phyloP scores from a whole-genome alignment of 1,284 basidiomycete species.

The Fomitopsis schrenkii region DNA sequence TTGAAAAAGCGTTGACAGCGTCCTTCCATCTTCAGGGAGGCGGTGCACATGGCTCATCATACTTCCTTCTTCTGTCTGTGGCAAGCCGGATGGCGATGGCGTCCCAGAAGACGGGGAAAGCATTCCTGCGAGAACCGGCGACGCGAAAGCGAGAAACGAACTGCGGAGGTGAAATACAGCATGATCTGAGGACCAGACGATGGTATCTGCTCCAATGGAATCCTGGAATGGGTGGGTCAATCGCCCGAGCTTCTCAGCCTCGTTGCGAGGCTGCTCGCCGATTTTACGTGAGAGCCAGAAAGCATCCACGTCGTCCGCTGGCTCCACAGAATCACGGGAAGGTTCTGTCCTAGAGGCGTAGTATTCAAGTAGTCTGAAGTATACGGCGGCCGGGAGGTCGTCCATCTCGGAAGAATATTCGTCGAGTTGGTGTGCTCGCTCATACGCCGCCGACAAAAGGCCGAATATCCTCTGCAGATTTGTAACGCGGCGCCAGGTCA shows the following conservation, averaged over 20 bases:
- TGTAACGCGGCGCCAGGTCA: neutral
- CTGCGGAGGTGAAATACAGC: neutral
- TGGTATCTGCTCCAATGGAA: neutral
- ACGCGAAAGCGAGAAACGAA: neutral
- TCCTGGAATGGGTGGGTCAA: neutral
- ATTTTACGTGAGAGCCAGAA: too few species aligned
- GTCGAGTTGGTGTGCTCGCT: neutral
- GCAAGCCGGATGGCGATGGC: neutral
- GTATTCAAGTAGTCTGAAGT: neutral
- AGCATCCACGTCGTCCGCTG: neutral
- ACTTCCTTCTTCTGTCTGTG: neutral
- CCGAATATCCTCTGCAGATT: too few species aligned
- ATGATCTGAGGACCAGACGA: neutral
- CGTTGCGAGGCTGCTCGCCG: too few species aligned
- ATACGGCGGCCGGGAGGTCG: neutral
- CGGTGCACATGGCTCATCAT: neutral
- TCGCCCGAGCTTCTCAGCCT: neutral
- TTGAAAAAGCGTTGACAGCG: conserved; percentile 12
- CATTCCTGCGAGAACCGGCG: neutral
- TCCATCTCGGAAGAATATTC: neutral
- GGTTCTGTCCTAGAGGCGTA: neutral
- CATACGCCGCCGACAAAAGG: too few species aligned
- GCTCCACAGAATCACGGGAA: too few species aligned
- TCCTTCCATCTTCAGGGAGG: conserved; percentile 9
- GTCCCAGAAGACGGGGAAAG: neutral